A percentile compares a stretch with the other conserved stretches of the same genome.
These are phyloP conservation scores for Acer saccharum DNA, from an alignment of 345 rosid genomes.

Conservation along the genomic window DNA sequence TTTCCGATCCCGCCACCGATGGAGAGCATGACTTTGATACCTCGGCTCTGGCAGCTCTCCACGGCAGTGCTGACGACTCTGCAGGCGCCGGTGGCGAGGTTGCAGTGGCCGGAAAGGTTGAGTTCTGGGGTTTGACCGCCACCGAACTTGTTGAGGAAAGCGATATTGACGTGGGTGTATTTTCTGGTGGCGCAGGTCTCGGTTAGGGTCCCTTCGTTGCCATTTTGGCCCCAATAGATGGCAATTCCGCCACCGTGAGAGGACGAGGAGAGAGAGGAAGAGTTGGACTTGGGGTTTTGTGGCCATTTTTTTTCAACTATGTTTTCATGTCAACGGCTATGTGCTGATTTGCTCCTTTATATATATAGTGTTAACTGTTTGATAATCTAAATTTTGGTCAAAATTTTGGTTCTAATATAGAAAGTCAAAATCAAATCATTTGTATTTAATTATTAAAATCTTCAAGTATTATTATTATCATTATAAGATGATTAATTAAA, in stretches of 20 bases:
- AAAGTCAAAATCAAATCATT: no score
- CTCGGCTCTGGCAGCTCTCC: constrained; percentile 42
- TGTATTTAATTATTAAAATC: no score
- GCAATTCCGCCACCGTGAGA: constrained; percentile 32
- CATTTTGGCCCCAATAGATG: constrained; percentile 61
- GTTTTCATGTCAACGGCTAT: no score
- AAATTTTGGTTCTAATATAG: background rate
- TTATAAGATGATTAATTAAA: no score
- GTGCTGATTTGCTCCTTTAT: no score
- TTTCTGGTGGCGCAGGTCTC: constrained; percentile 48
- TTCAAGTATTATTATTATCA: no score
- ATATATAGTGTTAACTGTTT: background rate
- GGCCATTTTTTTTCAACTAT: constrained; percentile 17
- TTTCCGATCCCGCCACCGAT: constrained; percentile 55
- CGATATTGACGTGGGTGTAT: constrained; percentile 50
- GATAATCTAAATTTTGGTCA: background rate
- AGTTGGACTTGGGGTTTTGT: constrained; percentile 6
- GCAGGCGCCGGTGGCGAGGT: constrained; percentile 44
- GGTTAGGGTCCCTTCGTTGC: constrained; percentile 51
- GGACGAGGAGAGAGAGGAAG: constrained; percentile 23
- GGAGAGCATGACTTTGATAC: constrained; percentile 63
- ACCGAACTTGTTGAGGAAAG: constrained; percentile 60
- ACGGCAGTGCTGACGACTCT: constrained; percentile 36
- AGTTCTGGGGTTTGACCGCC: constrained; percentile 44
- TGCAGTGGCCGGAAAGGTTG: constrained; percentile 67